These are phyloP conservation scores for Cyclocybe aegerita DNA, from an alignment of 768 basidiomycete genomes.

Conservation along the genomic window DNA sequence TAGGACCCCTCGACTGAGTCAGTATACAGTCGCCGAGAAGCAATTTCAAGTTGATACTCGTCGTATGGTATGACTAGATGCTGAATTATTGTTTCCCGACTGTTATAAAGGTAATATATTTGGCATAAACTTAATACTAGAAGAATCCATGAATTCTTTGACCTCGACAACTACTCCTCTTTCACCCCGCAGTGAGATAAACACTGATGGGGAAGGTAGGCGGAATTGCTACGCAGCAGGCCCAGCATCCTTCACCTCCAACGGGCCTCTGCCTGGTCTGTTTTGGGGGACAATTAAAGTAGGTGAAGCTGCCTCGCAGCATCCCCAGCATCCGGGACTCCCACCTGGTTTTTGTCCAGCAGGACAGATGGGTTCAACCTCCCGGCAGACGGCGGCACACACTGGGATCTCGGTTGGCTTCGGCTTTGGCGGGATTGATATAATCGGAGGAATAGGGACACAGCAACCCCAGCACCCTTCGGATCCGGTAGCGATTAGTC, in stretches of 20 bases:
- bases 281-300: neutral
- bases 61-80: too few relatives aligned
- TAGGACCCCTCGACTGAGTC: too few relatives aligned
- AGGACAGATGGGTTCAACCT: neutral
- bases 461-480: conserved; percentile 16
- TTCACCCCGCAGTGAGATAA: too few relatives aligned
- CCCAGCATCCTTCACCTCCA: neutral
- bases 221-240: neutral
- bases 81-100: too few relatives aligned
- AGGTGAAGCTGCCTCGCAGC: neutral
- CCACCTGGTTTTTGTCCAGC: neutral
- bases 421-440: too few relatives aligned
- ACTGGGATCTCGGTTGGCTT: neutral
- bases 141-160: too few relatives aligned
- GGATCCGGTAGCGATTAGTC: neutral
- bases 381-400: neutral
- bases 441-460: neutral
- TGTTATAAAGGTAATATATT: too few relatives aligned
- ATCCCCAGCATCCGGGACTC: neutral
- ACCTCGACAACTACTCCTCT: too few relatives aligned
- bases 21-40: too few relatives aligned
- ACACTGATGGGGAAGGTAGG: too few relatives aligned
- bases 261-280: neutral
- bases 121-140: too few relatives aligned
- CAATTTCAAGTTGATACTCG: too few relatives aligned